Evolutionary conservation across 164 flowering plant genomes (phyloP).

Genomic region (Tinospora cordifolia): DNA sequence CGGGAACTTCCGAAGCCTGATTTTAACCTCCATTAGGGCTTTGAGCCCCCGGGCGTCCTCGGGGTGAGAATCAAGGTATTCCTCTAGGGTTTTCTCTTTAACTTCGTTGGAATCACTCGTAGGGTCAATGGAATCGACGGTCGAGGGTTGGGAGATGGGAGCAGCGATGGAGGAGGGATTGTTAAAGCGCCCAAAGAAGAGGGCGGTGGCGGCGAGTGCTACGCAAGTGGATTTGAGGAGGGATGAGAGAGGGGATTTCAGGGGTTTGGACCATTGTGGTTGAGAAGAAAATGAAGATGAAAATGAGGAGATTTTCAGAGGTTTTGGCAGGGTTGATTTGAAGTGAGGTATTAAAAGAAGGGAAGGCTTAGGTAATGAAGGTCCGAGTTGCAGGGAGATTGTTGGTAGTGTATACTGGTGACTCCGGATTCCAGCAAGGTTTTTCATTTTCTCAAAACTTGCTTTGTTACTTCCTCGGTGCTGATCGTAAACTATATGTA

Average conservation of each 20-base stretch:
- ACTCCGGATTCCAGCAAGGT: slow-evolving; percentile 26
- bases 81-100: slow-evolving; percentile 41
- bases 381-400: slow-evolving; percentile 24
- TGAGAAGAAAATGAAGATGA: slow-evolving; percentile 15
- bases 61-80: slow-evolving; percentile 34
- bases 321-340: background rate
- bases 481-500: too few species aligned
- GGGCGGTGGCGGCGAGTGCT: slow-evolving; percentile 36
- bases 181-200: slow-evolving; percentile 39
- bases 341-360: slow-evolving; percentile 22
- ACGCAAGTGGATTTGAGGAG: slow-evolving; percentile 39
- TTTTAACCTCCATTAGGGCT: slow-evolving; percentile 54
- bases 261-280: slow-evolving; percentile 21
- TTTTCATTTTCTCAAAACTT: slow-evolving; percentile 26
- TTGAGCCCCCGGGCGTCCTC: slow-evolving; percentile 42
- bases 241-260: slow-evolving; percentile 16
- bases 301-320: slow-evolving; percentile 22
- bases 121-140: slow-evolving; percentile 15
- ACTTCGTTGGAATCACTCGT: slow-evolving; percentile 25
- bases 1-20: slow-evolving; percentile 41
- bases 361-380: background rate
- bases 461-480: too few species aligned
- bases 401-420: slow-evolving; percentile 21
- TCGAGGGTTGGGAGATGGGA: slow-evolving; percentile 25
- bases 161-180: slow-evolving; percentile 37